A percentile compares a stretch with the other conserved stretches of the same genome.
Conservation (phyloP, 164 flowering plant genomes). For the Pachysandra terminalis region DNA sequence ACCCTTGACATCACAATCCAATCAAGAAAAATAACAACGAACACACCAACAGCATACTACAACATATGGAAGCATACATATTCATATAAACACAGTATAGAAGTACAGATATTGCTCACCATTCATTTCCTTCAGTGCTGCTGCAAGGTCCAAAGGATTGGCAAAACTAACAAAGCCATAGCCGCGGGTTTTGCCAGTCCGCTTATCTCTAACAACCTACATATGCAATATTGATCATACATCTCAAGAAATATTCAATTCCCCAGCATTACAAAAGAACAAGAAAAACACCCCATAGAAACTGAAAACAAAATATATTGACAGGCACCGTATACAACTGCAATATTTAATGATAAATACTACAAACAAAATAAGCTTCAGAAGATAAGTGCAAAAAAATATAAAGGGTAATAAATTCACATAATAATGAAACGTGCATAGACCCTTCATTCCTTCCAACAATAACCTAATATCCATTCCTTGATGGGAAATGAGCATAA, state of each 20-base stretch:
- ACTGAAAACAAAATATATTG: not conserved
- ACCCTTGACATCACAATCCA: too few relatives aligned
- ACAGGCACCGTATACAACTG: not conserved
- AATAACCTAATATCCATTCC: too few relatives aligned
- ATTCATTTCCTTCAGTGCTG: conserved; percentile 78
- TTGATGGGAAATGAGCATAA: too few relatives aligned
- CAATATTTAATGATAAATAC: not conserved
- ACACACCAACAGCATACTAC: not conserved
- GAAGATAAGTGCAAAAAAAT: not conserved
- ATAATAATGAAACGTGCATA: too few relatives aligned
- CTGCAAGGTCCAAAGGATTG: conserved; percentile 61
- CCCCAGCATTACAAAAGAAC: not conserved
- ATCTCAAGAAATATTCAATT: too few relatives aligned
- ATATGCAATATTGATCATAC: not conserved
- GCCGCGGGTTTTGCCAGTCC: conserved; percentile 80
- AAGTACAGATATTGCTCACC: conserved; percentile 32
- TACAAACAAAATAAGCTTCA: not conserved
- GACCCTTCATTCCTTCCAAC: too few relatives aligned
- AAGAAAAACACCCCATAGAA: not conserved
- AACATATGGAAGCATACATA: not conserved
- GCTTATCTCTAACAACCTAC: conserved; percentile 76
- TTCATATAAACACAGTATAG: not conserved
- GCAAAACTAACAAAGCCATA: conserved; percentile 83
- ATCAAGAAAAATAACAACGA: too few relatives aligned
- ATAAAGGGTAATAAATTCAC: not conserved